Base-by-base conservation (phyloP, 2,329 filamentous ascomycete species). In the Trichoderma simmonsii region DNA sequence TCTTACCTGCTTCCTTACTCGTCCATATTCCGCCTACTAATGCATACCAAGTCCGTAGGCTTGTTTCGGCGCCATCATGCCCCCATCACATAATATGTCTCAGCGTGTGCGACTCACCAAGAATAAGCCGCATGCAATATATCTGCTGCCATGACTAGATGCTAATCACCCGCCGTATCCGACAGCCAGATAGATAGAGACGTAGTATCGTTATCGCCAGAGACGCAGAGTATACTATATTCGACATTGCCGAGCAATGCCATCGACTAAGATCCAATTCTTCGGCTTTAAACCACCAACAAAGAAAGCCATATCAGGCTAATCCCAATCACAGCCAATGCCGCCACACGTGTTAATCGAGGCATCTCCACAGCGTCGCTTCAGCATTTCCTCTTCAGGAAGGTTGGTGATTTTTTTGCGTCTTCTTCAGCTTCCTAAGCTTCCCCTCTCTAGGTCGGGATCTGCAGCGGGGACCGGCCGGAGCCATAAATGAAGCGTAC, bases 41-140 rank as follows among this genome's bases (percentile, higher is more conserved):
- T 67, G 26, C 32, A 32, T 43, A 68, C 8, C 11, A 21, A 59
- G n/a, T 14, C 32, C 28, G 39, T 39, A 43, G 59, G 32, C 65
- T 9, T 21, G 26, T 48, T 56, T 48, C 24, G 26, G 56, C n/a
- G 18, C 56, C n/a, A 24, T 61, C 36, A 26, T 26, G 65, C 18
- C 36, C 59, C 26, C 26, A 68, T 69, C 65, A 69, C 65, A 61
- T 60, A 51, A 60, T 60, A 68, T 61, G 65, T 69, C 54, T 69
- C 65, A 48, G 36, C 14, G 18, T 60, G 65, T 69, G 56, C 65
- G 36, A 69, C 65, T 69, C 65, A 32, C 65, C 34, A 48, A 11
- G n/a, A 24, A 60, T 69, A 69, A 69, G 65, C 65, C 36, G 65
- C 65, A 69, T 60, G 26, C n/a, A 12, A 24, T 69, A 32, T 59